Conservation (phyloP, 768 basidiomycete genomes). For the Mycena epipterygia region DNA sequence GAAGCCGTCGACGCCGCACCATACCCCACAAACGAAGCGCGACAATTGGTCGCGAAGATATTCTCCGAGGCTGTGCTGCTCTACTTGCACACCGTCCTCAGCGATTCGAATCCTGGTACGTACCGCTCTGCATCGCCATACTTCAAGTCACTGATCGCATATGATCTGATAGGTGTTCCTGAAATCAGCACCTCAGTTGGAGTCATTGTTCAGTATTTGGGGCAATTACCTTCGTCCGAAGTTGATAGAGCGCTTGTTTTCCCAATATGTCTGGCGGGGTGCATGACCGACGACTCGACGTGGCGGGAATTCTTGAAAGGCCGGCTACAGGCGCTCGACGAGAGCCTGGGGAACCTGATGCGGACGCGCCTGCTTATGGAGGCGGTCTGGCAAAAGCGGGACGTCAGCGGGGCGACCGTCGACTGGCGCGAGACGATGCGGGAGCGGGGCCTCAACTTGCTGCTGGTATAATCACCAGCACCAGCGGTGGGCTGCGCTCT, state of each 20-base stretch:
- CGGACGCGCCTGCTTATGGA: slow-evolving; percentile 75
- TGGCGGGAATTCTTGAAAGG: slow-evolving; percentile 71
- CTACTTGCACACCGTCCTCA: slow-evolving; percentile 80
- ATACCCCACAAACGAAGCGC: slow-evolving; percentile 60
- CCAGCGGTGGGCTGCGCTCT: too few relatives aligned
- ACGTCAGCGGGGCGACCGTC: slow-evolving; percentile 63
- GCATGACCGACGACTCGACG: slow-evolving; percentile 76
- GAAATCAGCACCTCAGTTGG: slow-evolving; percentile 76
- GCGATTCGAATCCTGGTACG: slow-evolving; percentile 78
- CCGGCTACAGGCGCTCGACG: slow-evolving; percentile 67
- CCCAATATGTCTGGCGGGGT: slow-evolving; percentile 81
- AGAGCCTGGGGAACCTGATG: slow-evolving; percentile 70
- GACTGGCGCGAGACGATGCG: slow-evolving; percentile 74
- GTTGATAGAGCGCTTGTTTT: slow-evolving; percentile 79
- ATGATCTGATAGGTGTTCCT: slow-evolving; percentile 66
- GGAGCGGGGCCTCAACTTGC: slow-evolving; percentile 62
- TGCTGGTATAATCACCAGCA: slow-evolving; percentile 67
- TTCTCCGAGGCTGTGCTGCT: slow-evolving; percentile 76
- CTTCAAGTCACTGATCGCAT: slow-evolving; percentile 10
- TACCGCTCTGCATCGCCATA: slow-evolving; percentile 26
- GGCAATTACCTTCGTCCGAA: slow-evolving; percentile 67
- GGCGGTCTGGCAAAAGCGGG: slow-evolving; percentile 77
- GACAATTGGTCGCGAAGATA: slow-evolving; percentile 63
- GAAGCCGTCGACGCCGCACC: slow-evolving; percentile 43
- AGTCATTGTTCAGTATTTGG: slow-evolving; percentile 64